phyloP scores from a whole-genome alignment of 108 stramenopile species.

The Stephanodiscus triporus region DNA sequence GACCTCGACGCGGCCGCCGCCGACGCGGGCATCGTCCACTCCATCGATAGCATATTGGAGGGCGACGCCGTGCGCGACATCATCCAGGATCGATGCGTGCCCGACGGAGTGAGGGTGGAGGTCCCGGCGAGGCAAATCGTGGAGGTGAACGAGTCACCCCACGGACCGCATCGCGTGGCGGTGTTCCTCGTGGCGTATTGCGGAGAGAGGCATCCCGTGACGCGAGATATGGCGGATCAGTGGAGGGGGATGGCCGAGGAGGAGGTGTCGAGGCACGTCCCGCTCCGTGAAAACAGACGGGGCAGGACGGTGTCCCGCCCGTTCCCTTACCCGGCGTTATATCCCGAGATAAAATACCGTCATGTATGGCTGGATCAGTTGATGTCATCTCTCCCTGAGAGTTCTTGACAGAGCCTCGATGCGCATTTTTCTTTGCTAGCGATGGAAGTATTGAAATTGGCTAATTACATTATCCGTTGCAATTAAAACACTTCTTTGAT shows the following conservation, averaged over 20 bases:
- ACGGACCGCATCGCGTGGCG: constrained; percentile 41
- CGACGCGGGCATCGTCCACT: not conserved
- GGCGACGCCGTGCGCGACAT: constrained; percentile 63
- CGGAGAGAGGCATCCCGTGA: constrained; percentile 60
- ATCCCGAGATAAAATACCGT: constrained; percentile 11
- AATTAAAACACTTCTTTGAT: not conserved
- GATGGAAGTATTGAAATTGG: no score
- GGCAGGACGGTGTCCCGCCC: constrained; percentile 66
- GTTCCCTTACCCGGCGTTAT: constrained; percentile 9
- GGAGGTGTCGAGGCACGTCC: constrained; percentile 57
- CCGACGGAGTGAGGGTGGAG: constrained; percentile 70
- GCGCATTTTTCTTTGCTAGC: no score
- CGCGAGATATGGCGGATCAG: constrained; percentile 58
- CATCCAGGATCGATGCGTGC: constrained; percentile 50
- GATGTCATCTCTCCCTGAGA: no score
- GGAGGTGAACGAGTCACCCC: constrained; percentile 23
- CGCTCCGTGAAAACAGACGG: constrained; percentile 47
- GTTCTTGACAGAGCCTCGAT: no score
- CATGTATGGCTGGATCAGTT: no score
- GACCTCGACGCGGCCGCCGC: constrained; percentile 13
- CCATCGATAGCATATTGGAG: constrained; percentile 53
- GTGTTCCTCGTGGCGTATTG: constrained; percentile 79
- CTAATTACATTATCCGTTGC: no score
- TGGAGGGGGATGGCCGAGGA: constrained; percentile 63
- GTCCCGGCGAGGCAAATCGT: constrained; percentile 59